Base-by-base conservation (phyloP, 1,284 basidiomycete genomes). In the Neolentinus lepideus region DNA sequence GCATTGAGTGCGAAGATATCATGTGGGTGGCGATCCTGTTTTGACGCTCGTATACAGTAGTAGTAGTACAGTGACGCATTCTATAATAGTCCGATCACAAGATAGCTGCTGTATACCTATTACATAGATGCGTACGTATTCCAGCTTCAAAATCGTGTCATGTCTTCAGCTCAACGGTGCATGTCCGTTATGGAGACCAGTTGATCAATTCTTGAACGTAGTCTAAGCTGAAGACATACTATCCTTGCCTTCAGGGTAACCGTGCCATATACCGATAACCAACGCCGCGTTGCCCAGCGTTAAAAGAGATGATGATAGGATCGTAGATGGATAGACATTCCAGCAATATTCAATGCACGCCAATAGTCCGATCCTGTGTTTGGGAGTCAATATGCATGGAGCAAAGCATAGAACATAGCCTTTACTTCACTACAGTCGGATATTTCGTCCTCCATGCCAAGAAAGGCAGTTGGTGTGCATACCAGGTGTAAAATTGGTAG, bases 401-500 rank as follows among this genome's bases (percentile, higher is more conserved):
- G n/a, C 50, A 26, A 54, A 31, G 24, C 33, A 54, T 31, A 56
- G 24, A 24, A 36, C 2, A 38, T 45, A 26, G 33, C 24, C 71
- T 81, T 64, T 63, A 92, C 92, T 83, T 88, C 21, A 88, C 6
- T 24, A 72, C 33, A 16, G 80, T 48, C 22, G 85, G 85, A 66
- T 83, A 90, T 54, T 70, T 76, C 2, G 90, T 88, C 63, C 83
- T 81, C 82, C 85, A 94, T 3, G 83, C 73, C 25, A 99, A 72
- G 63, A 96, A 85, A 0, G 94, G 93, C n/a, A 97, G 69, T 63
- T 96, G 92, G 60, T 94, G 89, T 11, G 90, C 93, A 69, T 98
- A 98, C 97, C 96, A 99, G 3, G 90, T 88, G 69, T 98, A 98
- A 71, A 99, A 99, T 64, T 99, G 96, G 69, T 98, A 99, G 69